phyloP scores from a whole-genome alignment of 345 rosid genomes.

The Stellera chamaejasme region DNA sequence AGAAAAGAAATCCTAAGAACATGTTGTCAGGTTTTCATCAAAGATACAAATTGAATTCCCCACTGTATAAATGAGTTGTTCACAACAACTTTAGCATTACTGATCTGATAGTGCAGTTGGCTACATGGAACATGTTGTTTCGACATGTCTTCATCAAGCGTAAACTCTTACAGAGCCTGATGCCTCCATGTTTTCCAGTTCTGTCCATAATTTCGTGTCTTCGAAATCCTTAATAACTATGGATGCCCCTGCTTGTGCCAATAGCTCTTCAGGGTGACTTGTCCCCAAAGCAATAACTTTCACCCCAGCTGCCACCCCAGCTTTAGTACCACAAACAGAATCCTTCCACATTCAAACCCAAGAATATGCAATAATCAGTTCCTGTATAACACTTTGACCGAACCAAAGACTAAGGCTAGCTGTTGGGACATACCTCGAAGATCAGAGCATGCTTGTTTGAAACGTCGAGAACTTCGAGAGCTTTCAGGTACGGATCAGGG shows the following conservation, averaged over 20 bases:
- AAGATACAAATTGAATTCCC: too few species aligned
- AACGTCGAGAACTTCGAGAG: constrained; percentile 22
- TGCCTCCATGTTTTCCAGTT: constrained; percentile 4
- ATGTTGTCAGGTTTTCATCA: too few species aligned
- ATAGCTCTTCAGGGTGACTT: constrained; percentile 22
- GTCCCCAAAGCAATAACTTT: constrained; percentile 28
- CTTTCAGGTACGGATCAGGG: constrained; percentile 35
- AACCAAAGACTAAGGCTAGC: too few species aligned
- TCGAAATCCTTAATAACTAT: constrained; percentile 23
- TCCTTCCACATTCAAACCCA: constrained; percentile 14
- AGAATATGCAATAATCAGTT: background rate
- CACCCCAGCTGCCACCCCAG: constrained; percentile 39
- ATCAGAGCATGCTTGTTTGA: constrained; percentile 30
- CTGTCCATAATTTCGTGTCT: constrained; percentile 28
- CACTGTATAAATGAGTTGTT: too few species aligned
- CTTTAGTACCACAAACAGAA: constrained; percentile 32
- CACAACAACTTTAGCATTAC: background rate
- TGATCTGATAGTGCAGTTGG: too few species aligned
- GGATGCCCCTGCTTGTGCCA: constrained; percentile 22
- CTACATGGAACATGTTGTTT: too few species aligned
- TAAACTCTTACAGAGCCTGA: too few species aligned
- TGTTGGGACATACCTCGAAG: constrained; percentile 21
- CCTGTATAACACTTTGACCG: background rate
- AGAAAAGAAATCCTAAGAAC: too few species aligned
- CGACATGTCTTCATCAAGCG: too few species aligned